phyloP scores from a whole-genome alignment of 257 asterid species.

The Fraxinus pennsylvanica region DNA sequence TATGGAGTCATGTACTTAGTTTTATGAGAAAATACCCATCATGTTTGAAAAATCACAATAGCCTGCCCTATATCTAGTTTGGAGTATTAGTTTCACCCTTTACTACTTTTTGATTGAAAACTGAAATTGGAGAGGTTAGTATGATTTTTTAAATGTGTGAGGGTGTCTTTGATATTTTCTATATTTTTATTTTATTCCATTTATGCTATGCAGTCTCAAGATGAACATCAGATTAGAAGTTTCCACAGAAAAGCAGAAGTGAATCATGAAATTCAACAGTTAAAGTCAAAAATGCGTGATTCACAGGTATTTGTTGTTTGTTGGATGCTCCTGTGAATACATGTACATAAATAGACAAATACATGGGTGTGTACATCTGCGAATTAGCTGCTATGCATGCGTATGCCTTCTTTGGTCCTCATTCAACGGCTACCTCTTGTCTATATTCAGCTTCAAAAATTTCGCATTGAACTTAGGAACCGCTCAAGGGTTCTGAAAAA shows the following conservation, averaged over 20 bases:
- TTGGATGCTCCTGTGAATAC: constrained; percentile 13
- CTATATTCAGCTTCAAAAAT: constrained; percentile 87
- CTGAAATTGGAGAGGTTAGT: neutral
- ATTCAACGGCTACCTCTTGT: constrained; percentile 17
- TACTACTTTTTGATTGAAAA: neutral
- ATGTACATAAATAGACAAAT: neutral
- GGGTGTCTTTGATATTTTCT: neutral
- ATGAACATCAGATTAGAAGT: constrained; percentile 72
- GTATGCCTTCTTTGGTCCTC: constrained; percentile 15
- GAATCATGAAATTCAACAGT: constrained; percentile 92
- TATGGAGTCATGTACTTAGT: neutral
- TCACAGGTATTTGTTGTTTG: constrained; percentile 63
- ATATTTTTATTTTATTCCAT: constrained; percentile 18
- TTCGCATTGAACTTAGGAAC: constrained; percentile 91
- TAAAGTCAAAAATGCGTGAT: constrained; percentile 91
- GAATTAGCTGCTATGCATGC: neutral
- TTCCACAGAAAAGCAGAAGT: constrained; percentile 95
- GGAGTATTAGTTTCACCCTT: neutral
- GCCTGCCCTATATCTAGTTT: neutral
- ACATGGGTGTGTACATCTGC: neutral
- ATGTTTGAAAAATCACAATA: neutral
- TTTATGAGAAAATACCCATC: neutral
- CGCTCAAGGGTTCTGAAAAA: constrained; percentile 90
- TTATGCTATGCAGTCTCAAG: constrained; percentile 64
- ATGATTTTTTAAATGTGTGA: neutral